phyloP scores from a whole-genome alignment of 2,329 filamentous ascomycete genomes.

The Claviceps citrina region DNA sequence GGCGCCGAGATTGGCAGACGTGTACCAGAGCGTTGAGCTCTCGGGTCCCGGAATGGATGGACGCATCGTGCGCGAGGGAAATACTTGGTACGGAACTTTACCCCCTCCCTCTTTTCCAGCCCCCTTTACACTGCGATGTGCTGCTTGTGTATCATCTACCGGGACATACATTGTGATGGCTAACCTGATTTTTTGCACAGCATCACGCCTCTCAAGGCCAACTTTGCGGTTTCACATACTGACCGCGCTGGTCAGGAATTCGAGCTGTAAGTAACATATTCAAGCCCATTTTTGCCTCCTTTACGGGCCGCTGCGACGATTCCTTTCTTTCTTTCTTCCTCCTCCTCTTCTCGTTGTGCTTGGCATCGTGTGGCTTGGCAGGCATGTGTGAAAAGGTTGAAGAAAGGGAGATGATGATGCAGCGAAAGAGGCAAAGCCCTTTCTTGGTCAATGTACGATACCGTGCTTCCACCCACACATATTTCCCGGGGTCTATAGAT shows the following conservation, averaged over 20 bases:
- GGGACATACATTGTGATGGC: no score
- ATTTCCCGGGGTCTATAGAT: constrained; percentile 14
- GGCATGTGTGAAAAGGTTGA: no score
- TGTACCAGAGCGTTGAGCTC: constrained; percentile 73
- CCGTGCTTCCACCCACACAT: constrained; percentile 6
- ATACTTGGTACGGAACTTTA: constrained; percentile 51
- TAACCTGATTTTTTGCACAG: constrained; percentile 26
- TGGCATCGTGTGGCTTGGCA: constrained; percentile 4
- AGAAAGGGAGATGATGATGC: constrained; percentile 6
- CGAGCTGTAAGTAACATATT: constrained; percentile 33
- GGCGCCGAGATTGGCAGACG: constrained; percentile 74
- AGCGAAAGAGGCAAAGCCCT: background rate
- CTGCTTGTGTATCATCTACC: no score
- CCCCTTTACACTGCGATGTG: no score
- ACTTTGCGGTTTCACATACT: constrained; percentile 58
- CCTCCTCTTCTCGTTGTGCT: constrained; percentile 2
- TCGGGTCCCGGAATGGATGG: constrained; percentile 74
- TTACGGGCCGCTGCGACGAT: background rate
- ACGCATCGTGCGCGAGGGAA: constrained; percentile 77
- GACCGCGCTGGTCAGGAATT: constrained; percentile 48
- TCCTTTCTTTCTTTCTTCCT: background rate
- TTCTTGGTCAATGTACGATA: constrained; percentile 16
- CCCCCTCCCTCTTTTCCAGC: background rate
- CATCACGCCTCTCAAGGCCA: constrained; percentile 79
- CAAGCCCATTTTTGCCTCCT: no score